Evolutionary conservation across 345 rosid genomes (phyloP), one percentile per base, ranked within the genome.

Genomic region (Acer negundo): DNA sequence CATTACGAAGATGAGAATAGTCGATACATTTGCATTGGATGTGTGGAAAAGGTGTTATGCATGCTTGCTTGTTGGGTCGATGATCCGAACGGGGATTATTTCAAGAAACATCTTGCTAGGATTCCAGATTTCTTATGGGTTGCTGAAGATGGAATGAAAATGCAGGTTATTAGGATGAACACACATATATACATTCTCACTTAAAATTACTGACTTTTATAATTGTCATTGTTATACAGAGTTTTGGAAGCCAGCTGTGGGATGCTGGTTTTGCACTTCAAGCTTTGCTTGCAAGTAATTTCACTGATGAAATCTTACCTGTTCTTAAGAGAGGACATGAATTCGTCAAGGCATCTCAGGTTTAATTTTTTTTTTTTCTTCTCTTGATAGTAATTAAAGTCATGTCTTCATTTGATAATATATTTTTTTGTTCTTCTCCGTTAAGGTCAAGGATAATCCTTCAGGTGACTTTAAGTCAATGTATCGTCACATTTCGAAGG

Each of bases 291-390:
- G 86, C 98, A 16, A 74, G 84, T 69, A 83, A 87, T 68, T 82
- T 92, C n/a, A 74, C 28, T 0, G 79, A 83, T 15, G 97, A 91
- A 80, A 72, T 87, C 31, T 85, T 87, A 44, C 82, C 90, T 6
- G 85, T 90, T 42, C 83, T 95, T 20, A 83, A 70, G 83, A 93
- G 73, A 80, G 98, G 90, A 74, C 94, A 95, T 71, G 93, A 89
- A 67, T 92, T 90, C 79, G 56, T 95, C 28, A 95, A 92, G 72
- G 77, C 79, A 22, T 92, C 96, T 55, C 97, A 93, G 90, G 93
- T 92, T 80, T 62, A 53, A 40, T 1, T 28, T 0, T 28, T 28
- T 0, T 0, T 28, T 28, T 28, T 28, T 5, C 42, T 40, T 5
- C 8, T 40, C 44, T 40, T 40, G 6, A 40, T 40, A 7, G 44